A percentile compares a stretch with the other conserved stretches of the same genome.
Conservation (phyloP, 1,139 yeast species). For the Suhomyces bribrorum region DNA sequence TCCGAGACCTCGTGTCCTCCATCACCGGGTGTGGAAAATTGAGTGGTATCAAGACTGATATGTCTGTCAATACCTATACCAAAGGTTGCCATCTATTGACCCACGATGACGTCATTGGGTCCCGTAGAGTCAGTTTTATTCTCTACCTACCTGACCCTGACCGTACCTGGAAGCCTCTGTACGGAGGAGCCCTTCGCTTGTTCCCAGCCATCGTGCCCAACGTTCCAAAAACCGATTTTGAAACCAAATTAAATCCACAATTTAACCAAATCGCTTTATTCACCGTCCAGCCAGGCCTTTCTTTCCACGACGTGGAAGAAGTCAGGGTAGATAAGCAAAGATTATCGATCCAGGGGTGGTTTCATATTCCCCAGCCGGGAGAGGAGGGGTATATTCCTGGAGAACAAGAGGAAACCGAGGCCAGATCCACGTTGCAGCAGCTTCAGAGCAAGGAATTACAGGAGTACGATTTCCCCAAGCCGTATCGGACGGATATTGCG, state of each 20-base stretch:
- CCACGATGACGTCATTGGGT: conserved; percentile 97
- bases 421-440: conserved; percentile 77
- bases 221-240: conserved; percentile 80
- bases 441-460: conserved; percentile 74
- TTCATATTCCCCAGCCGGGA: conserved; percentile 92
- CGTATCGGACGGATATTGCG: conserved; percentile 37
- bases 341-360: conserved; percentile 96
- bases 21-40: conserved; percentile 89
- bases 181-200: conserved; percentile 90
- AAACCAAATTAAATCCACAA: conserved; percentile 76
- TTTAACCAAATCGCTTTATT: conserved; percentile 96
- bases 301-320: conserved; percentile 98
- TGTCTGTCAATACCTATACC: conserved; percentile 87
- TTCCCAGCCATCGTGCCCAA: conserved; percentile 87
- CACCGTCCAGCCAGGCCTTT: conserved; percentile 92
- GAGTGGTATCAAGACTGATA: conserved; percentile 86
- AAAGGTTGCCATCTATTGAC: conserved; percentile 92
- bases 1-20: conserved; percentile 76
- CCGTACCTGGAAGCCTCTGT: conserved; percentile 77
- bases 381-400: conserved; percentile 83
- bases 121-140: conserved; percentile 89
- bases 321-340: conserved; percentile 88
- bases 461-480: conserved; percentile 81
- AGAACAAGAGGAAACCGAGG: conserved; percentile 75
- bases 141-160: conserved; percentile 92